A percentile compares a stretch with the other conserved stretches of the same genome.
phyloP scores from a whole-genome alignment of 176 grass and related monocot species.

The Avena eriantha region DNA sequence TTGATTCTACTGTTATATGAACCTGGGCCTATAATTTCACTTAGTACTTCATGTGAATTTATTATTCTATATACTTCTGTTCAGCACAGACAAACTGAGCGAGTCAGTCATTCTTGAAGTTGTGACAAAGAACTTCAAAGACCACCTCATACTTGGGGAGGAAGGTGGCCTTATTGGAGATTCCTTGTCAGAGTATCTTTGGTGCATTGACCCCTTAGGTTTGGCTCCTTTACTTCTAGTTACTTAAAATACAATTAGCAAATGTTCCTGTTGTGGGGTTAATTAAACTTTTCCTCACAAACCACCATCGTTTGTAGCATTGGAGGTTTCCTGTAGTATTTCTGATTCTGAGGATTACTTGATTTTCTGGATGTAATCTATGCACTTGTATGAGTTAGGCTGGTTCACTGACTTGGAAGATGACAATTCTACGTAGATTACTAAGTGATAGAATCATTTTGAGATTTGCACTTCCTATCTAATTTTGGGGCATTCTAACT shows the following conservation, averaged over 20 bases:
- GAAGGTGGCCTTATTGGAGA: slow-evolving; percentile 97
- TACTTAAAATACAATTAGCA: slow-evolving; percentile 8
- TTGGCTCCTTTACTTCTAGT: slow-evolving; percentile 44
- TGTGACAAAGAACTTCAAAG: slow-evolving; percentile 79
- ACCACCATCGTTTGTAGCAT: neutral
- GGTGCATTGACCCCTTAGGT: slow-evolving; percentile 99
- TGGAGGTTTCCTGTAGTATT: slow-evolving; percentile 5
- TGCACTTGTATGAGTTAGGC: neutral
- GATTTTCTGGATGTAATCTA: slow-evolving; percentile 3
- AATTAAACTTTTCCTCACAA: neutral
- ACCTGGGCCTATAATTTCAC: neutral
- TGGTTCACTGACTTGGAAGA: slow-evolving; percentile 21
- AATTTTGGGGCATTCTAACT: slow-evolving; percentile 14
- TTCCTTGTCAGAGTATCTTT: slow-evolving; percentile 85
- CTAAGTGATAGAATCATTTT: neutral
- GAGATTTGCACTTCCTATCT: neutral
- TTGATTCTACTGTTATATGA: neutral
- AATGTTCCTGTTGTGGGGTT: neutral
- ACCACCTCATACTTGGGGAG: slow-evolving; percentile 98
- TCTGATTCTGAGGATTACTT: neutral
- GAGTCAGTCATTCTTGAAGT: slow-evolving; percentile 93
- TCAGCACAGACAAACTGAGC: slow-evolving; percentile 93
- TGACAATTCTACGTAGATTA: slow-evolving; percentile 6
- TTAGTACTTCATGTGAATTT: slow-evolving; percentile 24
- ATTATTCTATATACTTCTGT: slow-evolving; percentile 43